Evolutionary conservation across 2,329 filamentous ascomycete genomes (phyloP), one percentile per base, ranked within the genome.

Genomic region (Cladosporium sp.): DNA sequence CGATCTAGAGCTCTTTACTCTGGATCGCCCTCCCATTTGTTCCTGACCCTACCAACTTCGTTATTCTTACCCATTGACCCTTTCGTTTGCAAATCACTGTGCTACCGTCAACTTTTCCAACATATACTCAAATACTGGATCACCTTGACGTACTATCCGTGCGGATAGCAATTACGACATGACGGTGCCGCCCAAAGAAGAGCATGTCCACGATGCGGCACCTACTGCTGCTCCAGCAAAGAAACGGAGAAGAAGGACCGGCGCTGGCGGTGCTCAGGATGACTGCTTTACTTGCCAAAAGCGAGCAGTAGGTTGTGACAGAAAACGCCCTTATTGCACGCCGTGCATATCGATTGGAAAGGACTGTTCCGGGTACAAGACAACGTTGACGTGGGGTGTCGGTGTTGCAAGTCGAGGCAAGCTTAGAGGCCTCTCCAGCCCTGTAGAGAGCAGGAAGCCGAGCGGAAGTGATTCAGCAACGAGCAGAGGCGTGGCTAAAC

Each of bases 341-440:
- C 93, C 93, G 80, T 99, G 94, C 78, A 86, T 98, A 69, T 92
- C 97, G 72, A 85, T 92, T 69, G 93, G 93, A 70, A 93, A 92
- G 77, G 93, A 96, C 76, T 98, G 94, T 81, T 93, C 92, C 31
- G 94, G 94, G 67, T 98, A 98, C 84, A 96, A 96, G 81, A 98
- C 94, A 18, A 93, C 94, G 72, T 84, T 98, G 79, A 98, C 94
- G 56, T 98, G 94, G 94, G 93, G 93, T 50, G 92, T 97, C 57
- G 94, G 94, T 61, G 94, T 98, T 66, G 94, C 94, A 65, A 97
- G 93, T 80, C 89, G 94, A 74, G 94, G 94, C 76, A 98, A 98
- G 83, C 88, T 98, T 69, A 88, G 94, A 68, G 94, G 94, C 46
- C 84, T 97, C 71, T 93, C 93, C 65, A 82, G 96, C 66, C 88